phyloP scores from a whole-genome alignment of 176 grass and related monocot genomes.

The Canna indica region DNA sequence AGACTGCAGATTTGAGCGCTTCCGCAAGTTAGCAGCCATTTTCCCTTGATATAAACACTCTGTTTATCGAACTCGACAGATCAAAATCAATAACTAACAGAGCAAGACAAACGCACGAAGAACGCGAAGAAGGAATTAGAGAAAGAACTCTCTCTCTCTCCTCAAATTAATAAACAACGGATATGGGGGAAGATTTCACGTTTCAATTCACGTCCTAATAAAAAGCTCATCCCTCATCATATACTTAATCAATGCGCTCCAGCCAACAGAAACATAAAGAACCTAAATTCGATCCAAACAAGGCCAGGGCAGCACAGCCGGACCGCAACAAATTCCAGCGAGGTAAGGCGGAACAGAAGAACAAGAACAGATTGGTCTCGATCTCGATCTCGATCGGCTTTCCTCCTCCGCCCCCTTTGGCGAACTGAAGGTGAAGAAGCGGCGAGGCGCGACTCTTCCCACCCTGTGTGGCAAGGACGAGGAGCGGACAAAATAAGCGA shows the following conservation, averaged over 20 bases:
- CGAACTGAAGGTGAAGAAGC: too few species aligned
- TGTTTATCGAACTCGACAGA: neutral
- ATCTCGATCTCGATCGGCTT: too few species aligned
- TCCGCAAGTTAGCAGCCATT: neutral
- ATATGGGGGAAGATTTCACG: too few species aligned
- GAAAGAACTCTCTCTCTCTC: neutral
- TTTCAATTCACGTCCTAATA: too few species aligned
- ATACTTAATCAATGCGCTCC: neutral
- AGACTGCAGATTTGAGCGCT: constrained; percentile 11
- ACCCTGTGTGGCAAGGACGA: too few species aligned
- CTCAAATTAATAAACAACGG: neutral
- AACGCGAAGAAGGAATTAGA: neutral
- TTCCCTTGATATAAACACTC: neutral
- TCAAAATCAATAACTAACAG: neutral
- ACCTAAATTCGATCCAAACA: neutral
- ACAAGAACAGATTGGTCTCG: neutral
- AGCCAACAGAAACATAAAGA: neutral
- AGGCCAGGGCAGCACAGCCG: neutral
- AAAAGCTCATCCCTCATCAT: neutral
- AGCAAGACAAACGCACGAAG: neutral
- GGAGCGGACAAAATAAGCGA: neutral
- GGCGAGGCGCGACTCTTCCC: too few species aligned
- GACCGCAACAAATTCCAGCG: too few species aligned
- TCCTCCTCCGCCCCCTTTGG: too few species aligned
- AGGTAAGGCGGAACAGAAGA: too few species aligned